Evolutionary conservation across 371 early-diverging fungal species (phyloP).

Genomic region (Mucor velutinosus): DNA sequence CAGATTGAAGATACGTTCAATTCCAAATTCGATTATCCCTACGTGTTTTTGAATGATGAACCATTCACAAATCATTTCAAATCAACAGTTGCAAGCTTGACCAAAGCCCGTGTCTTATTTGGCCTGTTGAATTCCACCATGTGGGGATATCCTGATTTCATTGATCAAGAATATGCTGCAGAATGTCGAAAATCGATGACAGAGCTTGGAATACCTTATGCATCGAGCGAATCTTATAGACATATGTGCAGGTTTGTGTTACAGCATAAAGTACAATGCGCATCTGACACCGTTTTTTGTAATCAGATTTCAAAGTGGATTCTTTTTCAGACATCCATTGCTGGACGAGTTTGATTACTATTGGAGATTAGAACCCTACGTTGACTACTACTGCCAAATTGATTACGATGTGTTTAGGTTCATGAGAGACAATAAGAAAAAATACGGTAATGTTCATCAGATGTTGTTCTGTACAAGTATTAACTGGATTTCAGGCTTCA

Average conservation of each 20-base stretch:
- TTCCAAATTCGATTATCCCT: conserved; percentile 81
- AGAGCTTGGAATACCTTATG: conserved; percentile 73
- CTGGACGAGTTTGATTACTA: conserved; percentile 83
- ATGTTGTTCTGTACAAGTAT: conserved; percentile 58
- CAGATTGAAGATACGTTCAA: conserved; percentile 90
- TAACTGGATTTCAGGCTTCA: conserved; percentile 20
- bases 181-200: conserved; percentile 62
- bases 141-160: conserved; percentile 84
- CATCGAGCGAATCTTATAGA: conserved; percentile 82
- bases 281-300: neutral
- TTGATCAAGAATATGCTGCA: conserved; percentile 71
- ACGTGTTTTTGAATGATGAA: conserved; percentile 80
- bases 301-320: conserved; percentile 85
- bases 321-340: conserved; percentile 87
- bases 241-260: conserved; percentile 85
- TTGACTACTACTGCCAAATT: conserved; percentile 84
- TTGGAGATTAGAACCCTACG: conserved; percentile 96
- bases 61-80: conserved; percentile 81
- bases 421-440: conserved; percentile 76
- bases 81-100: conserved; percentile 39
- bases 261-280: neutral
- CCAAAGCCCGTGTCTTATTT: conserved; percentile 51
- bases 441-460: conserved; percentile 63
- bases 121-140: conserved; percentile 64
- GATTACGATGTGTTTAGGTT: conserved; percentile 88